Evolutionary conservation across 768 basidiomycete species (phyloP).

Genomic region (Mycena venus): DNA sequence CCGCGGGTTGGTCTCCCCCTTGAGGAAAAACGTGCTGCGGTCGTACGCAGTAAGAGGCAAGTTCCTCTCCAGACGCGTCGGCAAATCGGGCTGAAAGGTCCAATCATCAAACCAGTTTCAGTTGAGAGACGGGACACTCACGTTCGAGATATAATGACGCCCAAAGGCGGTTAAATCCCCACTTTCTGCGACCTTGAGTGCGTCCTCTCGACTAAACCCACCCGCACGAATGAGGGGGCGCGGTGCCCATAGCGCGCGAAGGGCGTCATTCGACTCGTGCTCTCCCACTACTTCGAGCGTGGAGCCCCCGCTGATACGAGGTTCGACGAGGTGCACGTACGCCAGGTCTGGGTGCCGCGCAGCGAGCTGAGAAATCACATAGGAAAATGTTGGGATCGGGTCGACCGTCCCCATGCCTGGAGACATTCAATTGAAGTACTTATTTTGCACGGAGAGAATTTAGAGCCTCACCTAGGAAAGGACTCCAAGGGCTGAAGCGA

Average conservation of each 20-base stretch:
- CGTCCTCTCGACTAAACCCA: constrained; percentile 45
- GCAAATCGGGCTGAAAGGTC: constrained; percentile 58
- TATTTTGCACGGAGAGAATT: no score
- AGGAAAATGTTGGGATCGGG: constrained; percentile 30
- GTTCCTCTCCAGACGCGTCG: constrained; percentile 47
- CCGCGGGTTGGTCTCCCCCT: constrained; percentile 36
- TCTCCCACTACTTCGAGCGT: not conserved
- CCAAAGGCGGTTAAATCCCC: constrained; percentile 28
- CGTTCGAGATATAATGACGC: constrained; percentile 49
- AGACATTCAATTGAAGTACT: no score
- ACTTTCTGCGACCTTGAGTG: constrained; percentile 44
- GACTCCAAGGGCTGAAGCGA: constrained; percentile 60
- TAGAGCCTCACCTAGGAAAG: not conserved
- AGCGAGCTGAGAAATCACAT: constrained; percentile 57
- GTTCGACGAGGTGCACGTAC: constrained; percentile 57
- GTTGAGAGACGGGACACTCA: constrained; percentile 33
- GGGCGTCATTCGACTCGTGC: constrained; percentile 40
- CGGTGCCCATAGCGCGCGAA: constrained; percentile 48
- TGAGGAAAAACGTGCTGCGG: constrained; percentile 54
- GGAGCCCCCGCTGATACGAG: constrained; percentile 35
- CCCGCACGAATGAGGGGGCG: constrained; percentile 49
- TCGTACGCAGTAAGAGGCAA: constrained; percentile 51
- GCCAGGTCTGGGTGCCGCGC: constrained; percentile 50
- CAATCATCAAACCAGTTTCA: not conserved
- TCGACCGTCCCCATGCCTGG: not conserved